Conservation (phyloP, 805 yeast genomes). For the Metschnikowia borealis region DNA sequence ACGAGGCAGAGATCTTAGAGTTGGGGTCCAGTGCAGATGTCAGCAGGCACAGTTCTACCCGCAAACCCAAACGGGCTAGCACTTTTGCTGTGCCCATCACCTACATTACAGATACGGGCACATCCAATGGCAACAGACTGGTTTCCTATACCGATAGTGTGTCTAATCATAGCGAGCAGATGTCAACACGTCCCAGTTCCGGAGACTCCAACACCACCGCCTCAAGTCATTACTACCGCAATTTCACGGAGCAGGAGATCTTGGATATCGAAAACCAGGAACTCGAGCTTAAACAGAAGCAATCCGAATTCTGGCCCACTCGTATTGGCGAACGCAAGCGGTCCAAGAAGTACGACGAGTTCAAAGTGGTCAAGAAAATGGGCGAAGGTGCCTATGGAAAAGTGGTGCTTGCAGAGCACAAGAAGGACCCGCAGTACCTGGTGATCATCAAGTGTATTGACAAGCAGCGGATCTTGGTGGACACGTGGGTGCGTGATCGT, state of each 20-base stretch:
- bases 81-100: conserved; percentile 28
- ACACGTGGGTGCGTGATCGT: conserved; percentile 95
- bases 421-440: conserved; percentile 55
- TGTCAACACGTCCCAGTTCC: conserved; percentile 9
- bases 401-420: conserved; percentile 74
- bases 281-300: conserved; percentile 30
- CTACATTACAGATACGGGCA: conserved; percentile 10
- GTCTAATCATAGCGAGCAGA: conserved; percentile 7
- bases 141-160: conserved; percentile 8
- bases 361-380: conserved; percentile 65
- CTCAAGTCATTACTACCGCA: conserved; percentile 16
- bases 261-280: conserved; percentile 43
- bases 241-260: conserved; percentile 41
- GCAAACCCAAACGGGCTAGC: conserved; percentile 25
- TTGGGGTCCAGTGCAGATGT: conserved; percentile 27
- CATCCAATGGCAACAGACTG: background rate
- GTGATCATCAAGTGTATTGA: conserved; percentile 86
- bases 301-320: conserved; percentile 45
- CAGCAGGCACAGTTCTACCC: conserved; percentile 33
- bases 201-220: conserved; percentile 8
- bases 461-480: conserved; percentile 89
- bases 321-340: conserved; percentile 64
- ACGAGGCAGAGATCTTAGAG: conserved; percentile 30
- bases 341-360: conserved; percentile 68
- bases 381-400: conserved; percentile 98